phyloP scores from a whole-genome alignment of 2,329 filamentous ascomycete genomes.

The Neonectria sp. region DNA sequence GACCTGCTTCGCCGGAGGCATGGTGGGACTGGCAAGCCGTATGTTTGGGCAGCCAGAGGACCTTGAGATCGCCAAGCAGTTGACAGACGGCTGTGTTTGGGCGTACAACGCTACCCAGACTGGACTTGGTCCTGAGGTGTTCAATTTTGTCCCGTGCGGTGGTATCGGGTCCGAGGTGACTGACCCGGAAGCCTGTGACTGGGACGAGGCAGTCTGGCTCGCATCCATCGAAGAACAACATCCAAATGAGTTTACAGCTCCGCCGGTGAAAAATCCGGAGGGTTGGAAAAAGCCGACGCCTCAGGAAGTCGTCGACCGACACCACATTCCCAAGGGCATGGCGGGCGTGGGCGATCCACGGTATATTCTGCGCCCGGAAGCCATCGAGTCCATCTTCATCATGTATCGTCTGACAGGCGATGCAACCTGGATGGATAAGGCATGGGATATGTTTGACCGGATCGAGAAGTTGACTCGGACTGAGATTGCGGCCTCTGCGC shows the following conservation, averaged over 20 bases:
- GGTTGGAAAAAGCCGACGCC: constrained; percentile 46
- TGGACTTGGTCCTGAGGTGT: constrained; percentile 73
- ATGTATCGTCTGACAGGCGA: constrained; percentile 83
- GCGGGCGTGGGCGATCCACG: constrained; percentile 67
- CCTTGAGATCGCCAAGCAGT: constrained; percentile 68
- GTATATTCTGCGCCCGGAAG: constrained; percentile 81
- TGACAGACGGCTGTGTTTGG: constrained; percentile 76
- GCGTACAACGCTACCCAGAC: constrained; percentile 70
- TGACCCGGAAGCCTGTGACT: constrained; percentile 52
- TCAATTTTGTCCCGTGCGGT: constrained; percentile 63
- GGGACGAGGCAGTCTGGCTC: constrained; percentile 52
- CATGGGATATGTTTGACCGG: constrained; percentile 81
- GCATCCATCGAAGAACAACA: constrained; percentile 45
- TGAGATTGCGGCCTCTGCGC: constrained; percentile 73
- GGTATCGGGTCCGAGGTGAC: constrained; percentile 41
- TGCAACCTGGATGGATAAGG: constrained; percentile 74
- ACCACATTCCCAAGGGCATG: constrained; percentile 67
- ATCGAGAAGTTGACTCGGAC: constrained; percentile 74
- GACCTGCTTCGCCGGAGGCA: constrained; percentile 77
- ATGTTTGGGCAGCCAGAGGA: constrained; percentile 70
- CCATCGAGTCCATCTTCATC: constrained; percentile 85
- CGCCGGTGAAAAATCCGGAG: constrained; percentile 34
- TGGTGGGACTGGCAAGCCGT: constrained; percentile 74
- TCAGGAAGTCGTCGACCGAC: constrained; percentile 42
- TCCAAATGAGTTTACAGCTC: constrained; percentile 43